These are phyloP conservation scores for Maudiozyma humilis DNA, from an alignment of 1,139 yeast genomes.

Conservation along the genomic window DNA sequence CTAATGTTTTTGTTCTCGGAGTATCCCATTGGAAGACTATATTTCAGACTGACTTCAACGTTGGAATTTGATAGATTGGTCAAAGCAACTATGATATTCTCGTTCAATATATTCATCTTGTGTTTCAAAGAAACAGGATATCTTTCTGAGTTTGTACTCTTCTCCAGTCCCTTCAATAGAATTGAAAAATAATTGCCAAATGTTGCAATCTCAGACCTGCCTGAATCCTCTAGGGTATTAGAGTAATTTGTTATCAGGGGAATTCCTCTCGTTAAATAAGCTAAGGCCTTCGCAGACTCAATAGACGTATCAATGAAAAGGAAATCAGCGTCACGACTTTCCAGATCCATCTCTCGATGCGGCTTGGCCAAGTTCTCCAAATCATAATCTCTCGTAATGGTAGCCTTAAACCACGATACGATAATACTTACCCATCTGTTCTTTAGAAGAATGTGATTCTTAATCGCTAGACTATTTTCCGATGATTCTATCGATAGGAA, in stretches of 20 bases:
- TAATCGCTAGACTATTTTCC: slow-evolving; percentile 35
- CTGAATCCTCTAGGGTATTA: slow-evolving; percentile 46
- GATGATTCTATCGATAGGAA: slow-evolving; percentile 44
- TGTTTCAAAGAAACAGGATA: slow-evolving; percentile 37
- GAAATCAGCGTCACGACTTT: slow-evolving; percentile 42
- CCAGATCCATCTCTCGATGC: slow-evolving; percentile 27
- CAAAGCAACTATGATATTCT: slow-evolving; percentile 58
- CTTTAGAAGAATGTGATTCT: slow-evolving; percentile 52
- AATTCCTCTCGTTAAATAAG: slow-evolving; percentile 46
- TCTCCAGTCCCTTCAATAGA: slow-evolving; percentile 62
- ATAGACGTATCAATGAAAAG: slow-evolving; percentile 57
- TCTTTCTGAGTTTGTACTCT: slow-evolving; percentile 35
- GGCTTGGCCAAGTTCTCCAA: slow-evolving; percentile 28
- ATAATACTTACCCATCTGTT: slow-evolving; percentile 53
- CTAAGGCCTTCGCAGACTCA: slow-evolving; percentile 53
- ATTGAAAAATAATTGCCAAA: slow-evolving; percentile 68
- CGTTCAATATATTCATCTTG: slow-evolving; percentile 49
- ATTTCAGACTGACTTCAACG: slow-evolving; percentile 68
- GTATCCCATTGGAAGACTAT: slow-evolving; percentile 71
- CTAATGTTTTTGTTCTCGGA: slow-evolving; percentile 59
- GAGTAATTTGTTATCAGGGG: slow-evolving; percentile 59
- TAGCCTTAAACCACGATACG: slow-evolving; percentile 61
- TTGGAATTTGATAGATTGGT: slow-evolving; percentile 68
- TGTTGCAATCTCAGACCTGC: slow-evolving; percentile 51
- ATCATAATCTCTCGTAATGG: slow-evolving; percentile 34